These are phyloP conservation scores for Paraconiothyrium sp. DNA, from an alignment of 2,329 filamentous ascomycete genomes.

Conservation along the genomic window DNA sequence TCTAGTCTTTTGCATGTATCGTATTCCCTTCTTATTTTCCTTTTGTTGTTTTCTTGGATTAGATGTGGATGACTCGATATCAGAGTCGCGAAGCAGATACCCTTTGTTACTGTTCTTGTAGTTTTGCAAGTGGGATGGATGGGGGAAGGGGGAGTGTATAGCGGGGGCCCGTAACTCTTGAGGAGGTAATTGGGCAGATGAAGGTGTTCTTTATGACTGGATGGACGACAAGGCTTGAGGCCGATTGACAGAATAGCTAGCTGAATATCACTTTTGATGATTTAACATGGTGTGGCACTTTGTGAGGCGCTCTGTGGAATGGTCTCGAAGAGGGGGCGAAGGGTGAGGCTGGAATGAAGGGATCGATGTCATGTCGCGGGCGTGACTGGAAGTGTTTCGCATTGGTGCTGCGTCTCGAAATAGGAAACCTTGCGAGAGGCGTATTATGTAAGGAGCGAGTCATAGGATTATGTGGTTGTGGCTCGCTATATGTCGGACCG, in stretches of 20 bases:
- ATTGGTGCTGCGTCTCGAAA: slow-evolving; percentile 6
- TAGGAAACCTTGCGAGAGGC: slow-evolving; percentile 4
- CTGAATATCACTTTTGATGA: neutral
- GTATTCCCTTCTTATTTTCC: neutral
- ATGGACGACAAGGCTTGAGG: neutral
- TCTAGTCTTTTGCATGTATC: slow-evolving; percentile 8
- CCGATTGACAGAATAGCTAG: neutral
- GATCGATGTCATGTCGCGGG: neutral
- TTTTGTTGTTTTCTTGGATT: neutral
- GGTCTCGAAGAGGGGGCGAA: neutral
- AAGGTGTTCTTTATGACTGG: neutral
- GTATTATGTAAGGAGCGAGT: too few relatives aligned
- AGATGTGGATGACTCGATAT: slow-evolving; percentile 11
- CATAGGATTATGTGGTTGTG: neutral
- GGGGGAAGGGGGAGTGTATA: neutral
- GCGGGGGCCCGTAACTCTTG: neutral
- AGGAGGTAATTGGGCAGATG: slow-evolving; percentile 1
- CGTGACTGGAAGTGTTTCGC: slow-evolving; percentile 8
- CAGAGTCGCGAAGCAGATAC: slow-evolving; percentile 11
- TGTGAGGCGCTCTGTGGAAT: neutral
- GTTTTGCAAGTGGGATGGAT: neutral
- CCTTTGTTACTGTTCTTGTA: neutral
- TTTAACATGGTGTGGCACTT: neutral
- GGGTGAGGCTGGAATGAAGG: neutral
- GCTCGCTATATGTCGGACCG: slow-evolving; percentile 21